These are phyloP conservation scores for Ophiognomonia clavigignenti-juglandacearum DNA, from an alignment of 2,329 filamentous ascomycete species.

Conservation along the genomic window DNA sequence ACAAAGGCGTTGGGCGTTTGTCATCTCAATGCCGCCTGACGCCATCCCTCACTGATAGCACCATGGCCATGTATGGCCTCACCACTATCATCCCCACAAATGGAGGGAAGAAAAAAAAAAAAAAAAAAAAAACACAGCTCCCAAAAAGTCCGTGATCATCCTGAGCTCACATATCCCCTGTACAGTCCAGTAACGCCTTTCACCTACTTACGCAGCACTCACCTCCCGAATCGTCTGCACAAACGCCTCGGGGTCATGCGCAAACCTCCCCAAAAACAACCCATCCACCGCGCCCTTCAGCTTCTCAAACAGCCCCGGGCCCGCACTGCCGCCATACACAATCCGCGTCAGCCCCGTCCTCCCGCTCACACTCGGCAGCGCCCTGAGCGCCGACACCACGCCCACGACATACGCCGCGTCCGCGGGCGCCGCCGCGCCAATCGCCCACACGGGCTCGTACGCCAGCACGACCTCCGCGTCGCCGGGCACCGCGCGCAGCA, in stretches of 20 bases:
- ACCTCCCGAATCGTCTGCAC: conserved; percentile 70
- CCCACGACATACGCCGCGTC: conserved; percentile 66
- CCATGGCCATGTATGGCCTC: background rate
- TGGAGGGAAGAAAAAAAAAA: background rate
- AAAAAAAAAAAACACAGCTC: background rate
- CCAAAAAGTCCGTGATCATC: background rate
- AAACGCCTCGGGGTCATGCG: conserved; percentile 69
- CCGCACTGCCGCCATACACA: conserved; percentile 78
- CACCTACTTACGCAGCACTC: conserved; percentile 34
- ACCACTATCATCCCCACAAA: background rate
- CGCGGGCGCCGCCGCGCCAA: conserved; percentile 69
- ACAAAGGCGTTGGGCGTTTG: background rate
- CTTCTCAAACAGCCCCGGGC: conserved; percentile 67
- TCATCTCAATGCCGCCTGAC: background rate
- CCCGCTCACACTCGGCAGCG: conserved; percentile 42
- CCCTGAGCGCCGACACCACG: conserved; percentile 61
- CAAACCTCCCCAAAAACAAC: conserved; percentile 76
- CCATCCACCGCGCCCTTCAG: conserved; percentile 70
- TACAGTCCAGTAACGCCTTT: too few species aligned
- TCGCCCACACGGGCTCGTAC: conserved; percentile 88
- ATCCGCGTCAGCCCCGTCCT: conserved; percentile 60
- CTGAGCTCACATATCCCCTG: background rate
- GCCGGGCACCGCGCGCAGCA: conserved; percentile 55
- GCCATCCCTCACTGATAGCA: background rate
- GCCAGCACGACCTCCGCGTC: conserved; percentile 70